A percentile compares a stretch with the other conserved stretches of the same genome.
Conservation (phyloP, 2,329 filamentous ascomycete genomes). For the Cladosporium sp. region DNA sequence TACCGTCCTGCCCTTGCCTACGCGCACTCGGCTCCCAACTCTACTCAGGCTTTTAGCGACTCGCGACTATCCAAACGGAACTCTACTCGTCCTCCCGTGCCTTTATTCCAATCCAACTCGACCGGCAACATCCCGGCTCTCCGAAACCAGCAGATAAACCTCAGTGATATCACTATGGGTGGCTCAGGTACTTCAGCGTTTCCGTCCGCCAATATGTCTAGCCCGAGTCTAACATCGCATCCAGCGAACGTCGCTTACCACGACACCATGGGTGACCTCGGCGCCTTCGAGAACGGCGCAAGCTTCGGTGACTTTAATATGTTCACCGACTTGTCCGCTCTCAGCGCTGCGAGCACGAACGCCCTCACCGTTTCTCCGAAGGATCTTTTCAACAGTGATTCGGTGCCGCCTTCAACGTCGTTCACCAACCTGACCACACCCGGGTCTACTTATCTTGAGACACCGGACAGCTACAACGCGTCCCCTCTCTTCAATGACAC, state of each 20-base stretch:
- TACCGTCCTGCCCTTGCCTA: constrained; percentile 50
- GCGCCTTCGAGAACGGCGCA: constrained; percentile 21
- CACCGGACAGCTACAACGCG: constrained; percentile 71
- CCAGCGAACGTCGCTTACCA: constrained; percentile 45
- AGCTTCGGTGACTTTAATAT: constrained; percentile 24
- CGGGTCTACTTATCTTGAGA: constrained; percentile 67
- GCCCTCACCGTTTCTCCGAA: constrained; percentile 73
- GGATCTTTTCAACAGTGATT: constrained; percentile 71
- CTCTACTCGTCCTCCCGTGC: constrained; percentile 56
- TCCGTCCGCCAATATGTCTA: constrained; percentile 20
- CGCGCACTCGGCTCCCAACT: constrained; percentile 55
- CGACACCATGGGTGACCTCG: constrained; percentile 43
- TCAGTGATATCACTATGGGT: constrained; percentile 48
- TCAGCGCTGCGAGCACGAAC: constrained; percentile 25
- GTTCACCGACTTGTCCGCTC: constrained; percentile 23
- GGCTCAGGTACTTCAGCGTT: constrained; percentile 46
- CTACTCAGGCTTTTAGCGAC: constrained; percentile 21
- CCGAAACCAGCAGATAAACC: constrained; percentile 41
- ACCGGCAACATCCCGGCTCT: constrained; percentile 33
- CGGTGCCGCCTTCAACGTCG: constrained; percentile 74
- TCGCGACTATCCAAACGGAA: constrained; percentile 15
- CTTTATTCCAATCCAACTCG: constrained; percentile 57
- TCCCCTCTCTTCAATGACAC: constrained; percentile 67
- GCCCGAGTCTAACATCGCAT: constrained; percentile 22
- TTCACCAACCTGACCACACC: constrained; percentile 84